Conservation (phyloP, 164 flowering plant genomes). For the Dillenia suffruticosa region DNA sequence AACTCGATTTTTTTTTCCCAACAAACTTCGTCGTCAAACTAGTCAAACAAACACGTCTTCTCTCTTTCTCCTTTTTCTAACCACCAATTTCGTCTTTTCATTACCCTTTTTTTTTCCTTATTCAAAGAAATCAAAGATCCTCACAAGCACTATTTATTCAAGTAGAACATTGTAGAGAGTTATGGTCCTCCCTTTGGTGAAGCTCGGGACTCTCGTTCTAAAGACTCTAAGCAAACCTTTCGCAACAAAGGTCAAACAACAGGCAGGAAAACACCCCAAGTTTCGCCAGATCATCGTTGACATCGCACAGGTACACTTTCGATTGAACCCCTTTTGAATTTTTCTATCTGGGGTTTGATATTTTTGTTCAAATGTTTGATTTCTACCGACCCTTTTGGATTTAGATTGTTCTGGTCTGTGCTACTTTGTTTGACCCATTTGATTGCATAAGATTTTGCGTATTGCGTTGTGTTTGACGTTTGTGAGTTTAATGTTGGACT, state of each 20-base stretch:
- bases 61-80: neutral
- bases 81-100: too few species aligned
- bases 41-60: neutral
- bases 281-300: slow-evolving; percentile 61
- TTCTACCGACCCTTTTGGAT: too few species aligned
- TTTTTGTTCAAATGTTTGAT: too few species aligned
- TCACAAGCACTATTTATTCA: neutral
- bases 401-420: too few species aligned
- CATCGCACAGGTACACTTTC: slow-evolving; percentile 63
- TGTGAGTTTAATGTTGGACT: too few species aligned
- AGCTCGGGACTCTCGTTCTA: slow-evolving; percentile 74
- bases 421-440: too few species aligned
- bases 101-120: too few species aligned
- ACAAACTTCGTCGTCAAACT: slow-evolving; percentile 4
- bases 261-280: slow-evolving; percentile 63
- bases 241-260: slow-evolving; percentile 58
- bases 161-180: neutral
- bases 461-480: too few species aligned
- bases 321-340: neutral
- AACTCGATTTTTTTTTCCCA: slow-evolving; percentile 11
- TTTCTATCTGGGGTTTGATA: neutral
- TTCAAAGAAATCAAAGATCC: slow-evolving; percentile 7
- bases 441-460: too few species aligned
- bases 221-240: slow-evolving; percentile 78
- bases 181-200: slow-evolving; percentile 73